Conservation (phyloP, 2,329 filamentous ascomycete genomes). For the Colletotrichum sp. region DNA sequence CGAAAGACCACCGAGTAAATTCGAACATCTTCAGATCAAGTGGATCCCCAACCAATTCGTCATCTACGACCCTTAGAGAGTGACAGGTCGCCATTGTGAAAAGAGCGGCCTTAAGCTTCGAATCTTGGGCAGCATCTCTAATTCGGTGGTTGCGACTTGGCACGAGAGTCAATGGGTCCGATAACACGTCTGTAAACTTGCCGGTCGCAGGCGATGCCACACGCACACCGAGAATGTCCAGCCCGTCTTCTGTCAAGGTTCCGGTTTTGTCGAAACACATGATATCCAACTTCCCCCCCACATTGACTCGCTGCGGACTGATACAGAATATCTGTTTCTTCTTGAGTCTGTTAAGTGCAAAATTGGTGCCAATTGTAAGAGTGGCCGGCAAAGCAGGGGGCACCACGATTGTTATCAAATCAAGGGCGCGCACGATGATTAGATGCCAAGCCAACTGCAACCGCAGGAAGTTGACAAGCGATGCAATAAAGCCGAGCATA, state of each 20-base stretch:
- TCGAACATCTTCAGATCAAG: conserved; percentile 99
- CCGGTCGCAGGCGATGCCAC: conserved; percentile 69
- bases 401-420: conserved; percentile 97
- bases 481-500: conserved; percentile 84
- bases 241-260: conserved; percentile 94
- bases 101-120: conserved; percentile 64
- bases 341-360: conserved; percentile 86
- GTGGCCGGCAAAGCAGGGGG: conserved; percentile 94
- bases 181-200: conserved; percentile 78
- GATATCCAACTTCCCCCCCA: conserved; percentile 93
- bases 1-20: conserved; percentile 90
- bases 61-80: conserved; percentile 85
- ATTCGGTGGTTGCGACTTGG: conserved; percentile 32
- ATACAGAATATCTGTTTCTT: conserved; percentile 96
- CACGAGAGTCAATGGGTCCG: conserved; percentile 67
- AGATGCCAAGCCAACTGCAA: conserved; percentile 85
- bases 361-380: conserved; percentile 94
- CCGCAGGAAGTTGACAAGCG: conserved; percentile 90
- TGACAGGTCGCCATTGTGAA: conserved; percentile 99
- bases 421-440: conserved; percentile 89
- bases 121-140: background rate
- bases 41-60: conserved; percentile 89
- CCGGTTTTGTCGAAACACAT: conserved; percentile 99
- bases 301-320: conserved; percentile 95
- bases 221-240: conserved; percentile 90